These are phyloP conservation scores for Silene coronaria DNA, from an alignment of 179 eudicot genomes.

Conservation along the genomic window DNA sequence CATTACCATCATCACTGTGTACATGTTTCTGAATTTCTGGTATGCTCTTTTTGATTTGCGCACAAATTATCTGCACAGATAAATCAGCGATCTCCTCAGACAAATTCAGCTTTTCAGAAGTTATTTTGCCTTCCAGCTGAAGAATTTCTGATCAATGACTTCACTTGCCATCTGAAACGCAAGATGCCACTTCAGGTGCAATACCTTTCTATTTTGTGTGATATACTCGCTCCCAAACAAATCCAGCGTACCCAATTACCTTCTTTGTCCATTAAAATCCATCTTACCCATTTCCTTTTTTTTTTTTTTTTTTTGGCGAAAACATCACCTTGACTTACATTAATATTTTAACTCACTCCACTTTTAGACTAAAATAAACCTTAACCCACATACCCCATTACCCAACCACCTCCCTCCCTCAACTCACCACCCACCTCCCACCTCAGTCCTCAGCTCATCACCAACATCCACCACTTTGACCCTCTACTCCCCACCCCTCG, in stretches of 20 bases:
- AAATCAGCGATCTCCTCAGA: conserved; percentile 77
- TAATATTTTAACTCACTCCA: no score
- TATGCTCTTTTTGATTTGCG: conserved; percentile 3
- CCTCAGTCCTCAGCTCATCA: no score
- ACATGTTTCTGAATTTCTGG: neutral
- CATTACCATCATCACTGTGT: neutral
- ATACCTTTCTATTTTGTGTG: conserved; percentile 2
- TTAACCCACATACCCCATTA: no score
- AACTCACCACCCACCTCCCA: no score
- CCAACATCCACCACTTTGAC: no score
- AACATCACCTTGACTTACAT: neutral
- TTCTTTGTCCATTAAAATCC: neutral
- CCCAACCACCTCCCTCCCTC: no score
- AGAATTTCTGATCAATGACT: conserved; percentile 93
- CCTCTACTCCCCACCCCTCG: no score
- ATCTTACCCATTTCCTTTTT: neutral
- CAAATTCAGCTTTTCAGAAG: conserved; percentile 95
- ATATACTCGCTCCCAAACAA: neutral
- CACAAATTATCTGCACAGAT: conserved; percentile 39
- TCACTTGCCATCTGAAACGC: conserved; percentile 86
- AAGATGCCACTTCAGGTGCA: conserved; percentile 90
- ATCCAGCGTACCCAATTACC: neutral
- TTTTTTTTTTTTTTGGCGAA: neutral
- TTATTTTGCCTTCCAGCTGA: conserved; percentile 81
- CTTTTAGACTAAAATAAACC: no score